Evolutionary conservation across 331 rosid species (phyloP), one percentile per base, ranked within the genome.

Genomic region (Quercus phellos): DNA sequence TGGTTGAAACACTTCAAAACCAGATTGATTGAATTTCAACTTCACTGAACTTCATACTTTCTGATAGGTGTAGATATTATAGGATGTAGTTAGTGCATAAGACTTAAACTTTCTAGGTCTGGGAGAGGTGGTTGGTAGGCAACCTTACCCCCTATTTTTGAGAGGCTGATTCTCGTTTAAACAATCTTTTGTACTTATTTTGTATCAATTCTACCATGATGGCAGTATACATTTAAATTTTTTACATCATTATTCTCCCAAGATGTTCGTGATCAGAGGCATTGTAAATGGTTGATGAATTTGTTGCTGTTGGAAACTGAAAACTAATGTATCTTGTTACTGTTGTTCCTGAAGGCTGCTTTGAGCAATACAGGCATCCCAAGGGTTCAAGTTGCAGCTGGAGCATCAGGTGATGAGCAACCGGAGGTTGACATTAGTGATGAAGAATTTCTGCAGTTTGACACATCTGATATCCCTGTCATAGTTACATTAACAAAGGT

Each of bases 361-460:
- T 78, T 90, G 92, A 89, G 92, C 90, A 87, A 90, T 84, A 92
- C 95, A 1, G 97, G 96, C 67, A 94, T 92, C 82, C 98, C 98
- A 14, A 89, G 80, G 80, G 97, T 92, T 56, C 77, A 83, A 13
- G 92, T 92, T 56, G 84, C 92, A 2, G 88, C 88, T 4, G 85
- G 79, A 80, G 88, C 87, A 58, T 75, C 89, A 30, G 91, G 73
- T 24, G 89, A 94, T 54, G 90, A 86, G 53, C 82, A 89, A 68
- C 95, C 91, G 0, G 97, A 94, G 88, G 88, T 90, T 55, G 96
- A 94, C 9, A 30, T 92, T 53, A 92, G 95, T 1, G 96, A 94
- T 1, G 98, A 94, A 81, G 98, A 94, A 87, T 92, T 90, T 83
- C 73, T 94, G 72, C 98, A 89, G 83, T 92, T 92, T 18, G 95